A percentile compares a stretch with the other conserved stretches of the same genome.
These are phyloP conservation scores for Fragaria nilgerrensis DNA, from an alignment of 306 rosid genomes.

Conservation along the genomic window DNA sequence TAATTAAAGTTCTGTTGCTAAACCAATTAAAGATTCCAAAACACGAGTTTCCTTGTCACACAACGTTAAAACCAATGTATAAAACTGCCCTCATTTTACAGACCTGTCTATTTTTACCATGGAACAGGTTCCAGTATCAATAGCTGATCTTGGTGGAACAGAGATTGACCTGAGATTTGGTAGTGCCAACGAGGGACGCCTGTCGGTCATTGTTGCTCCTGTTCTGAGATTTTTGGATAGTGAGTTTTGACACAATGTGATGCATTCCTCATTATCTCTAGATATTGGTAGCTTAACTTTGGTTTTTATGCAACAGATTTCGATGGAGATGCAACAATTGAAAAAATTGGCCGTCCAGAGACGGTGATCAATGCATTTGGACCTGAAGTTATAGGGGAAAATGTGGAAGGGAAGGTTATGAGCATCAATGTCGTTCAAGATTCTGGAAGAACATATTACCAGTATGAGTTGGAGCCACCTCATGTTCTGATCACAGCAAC, in stretches of 20 bases:
- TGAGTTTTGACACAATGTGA: constrained; percentile 29
- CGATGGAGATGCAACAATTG: constrained; percentile 80
- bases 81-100: neutral
- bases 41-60: neutral
- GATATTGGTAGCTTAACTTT: constrained; percentile 2
- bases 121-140: constrained; percentile 89
- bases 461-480: constrained; percentile 95
- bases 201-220: constrained; percentile 87
- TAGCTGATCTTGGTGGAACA: constrained; percentile 99
- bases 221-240: constrained; percentile 86
- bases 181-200: constrained; percentile 78
- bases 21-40: neutral
- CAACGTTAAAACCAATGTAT: neutral
- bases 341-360: constrained; percentile 83
- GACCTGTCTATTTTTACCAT: constrained; percentile 14
- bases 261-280: neutral
- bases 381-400: constrained; percentile 92
- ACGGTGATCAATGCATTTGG: constrained; percentile 89
- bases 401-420: constrained; percentile 89
- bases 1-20: neutral
- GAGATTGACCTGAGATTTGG: constrained; percentile 90
- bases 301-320: constrained; percentile 44
- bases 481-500: constrained; percentile 86
- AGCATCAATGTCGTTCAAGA: constrained; percentile 58
- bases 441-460: constrained; percentile 85